Evolutionary conservation across 1,139 yeast genomes (phyloP), one percentile per base, ranked within the genome.

Genomic region (Nakaseomyces kungkrabaensis): DNA sequence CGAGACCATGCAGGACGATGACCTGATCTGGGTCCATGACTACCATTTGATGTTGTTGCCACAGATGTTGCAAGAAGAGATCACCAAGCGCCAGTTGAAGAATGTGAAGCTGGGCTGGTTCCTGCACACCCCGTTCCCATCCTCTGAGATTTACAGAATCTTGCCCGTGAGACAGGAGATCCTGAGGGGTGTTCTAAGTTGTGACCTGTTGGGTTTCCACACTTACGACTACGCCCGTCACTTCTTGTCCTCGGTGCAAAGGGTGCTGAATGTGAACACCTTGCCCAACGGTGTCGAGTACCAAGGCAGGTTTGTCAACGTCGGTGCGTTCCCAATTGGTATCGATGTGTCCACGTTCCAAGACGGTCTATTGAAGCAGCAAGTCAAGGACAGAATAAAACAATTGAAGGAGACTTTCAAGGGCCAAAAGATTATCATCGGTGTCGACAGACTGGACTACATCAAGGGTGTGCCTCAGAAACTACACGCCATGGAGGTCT

Each of bases 191-290:
- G 95, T 94, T 2, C 72, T 94, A 64, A 84, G 94, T 60, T 92
- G 97, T 70, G 96, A 94, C 66, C 76, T 94, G 60, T 82, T 94
- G 62, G 99, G 99, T 0, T 94, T 94, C 76, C 99, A 94, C 68
- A 94, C 98, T n/a, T 94, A 94, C 68, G 99, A 94, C 68, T 94
- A 94, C 63, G 98, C 96, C n/a, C 78, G 99, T 60, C 99, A 94
- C 71, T 94, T 94, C 69, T 70, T 94, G 51, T 84, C 95, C 24
- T 82, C 96, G 0, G 96, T 92, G n/a, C 82, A 90, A 52, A 75
- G 96, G 53, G 85, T 92, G 33, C 76, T 94, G 49, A 78, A 85
- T 54, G 82, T 89, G 13, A 83, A 82, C 45, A 89, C 97, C 0
- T 73, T 87, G 52, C 98, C 98, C 5, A 92, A 90, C 59, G 96